These are phyloP conservation scores for Boletus pseudopeckii DNA, from an alignment of 768 basidiomycete species.

Conservation along the genomic window DNA sequence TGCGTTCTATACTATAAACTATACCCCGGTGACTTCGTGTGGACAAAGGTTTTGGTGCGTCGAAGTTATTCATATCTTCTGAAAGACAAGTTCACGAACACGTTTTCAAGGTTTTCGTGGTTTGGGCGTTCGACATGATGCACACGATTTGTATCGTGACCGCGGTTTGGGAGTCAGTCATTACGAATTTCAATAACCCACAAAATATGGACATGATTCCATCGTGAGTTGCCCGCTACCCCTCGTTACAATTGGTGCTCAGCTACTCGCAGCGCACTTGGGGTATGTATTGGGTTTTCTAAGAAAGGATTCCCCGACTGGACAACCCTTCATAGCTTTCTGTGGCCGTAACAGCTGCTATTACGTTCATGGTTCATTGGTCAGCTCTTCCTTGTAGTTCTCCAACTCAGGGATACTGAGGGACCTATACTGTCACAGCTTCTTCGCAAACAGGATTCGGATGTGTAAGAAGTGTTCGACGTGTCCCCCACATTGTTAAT, in stretches of 20 bases:
- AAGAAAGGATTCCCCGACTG: neutral
- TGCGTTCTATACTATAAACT: constrained; percentile 29
- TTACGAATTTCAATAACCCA: constrained; percentile 23
- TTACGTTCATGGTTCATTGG: constrained; percentile 36
- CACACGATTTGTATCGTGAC: constrained; percentile 28
- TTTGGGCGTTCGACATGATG: constrained; percentile 29
- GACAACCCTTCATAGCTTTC: constrained; percentile 20
- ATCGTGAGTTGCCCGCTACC: constrained; percentile 11
- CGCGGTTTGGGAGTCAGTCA: constrained; percentile 28
- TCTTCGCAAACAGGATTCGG: constrained; percentile 35
- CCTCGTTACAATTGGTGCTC: neutral
- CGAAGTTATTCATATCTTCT: neutral
- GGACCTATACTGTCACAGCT: constrained; percentile 6
- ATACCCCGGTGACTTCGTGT: constrained; percentile 25
- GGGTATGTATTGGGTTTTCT: constrained; percentile 13
- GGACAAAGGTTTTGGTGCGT: constrained; percentile 30
- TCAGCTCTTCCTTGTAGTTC: neutral
- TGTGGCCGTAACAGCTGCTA: constrained; percentile 29
- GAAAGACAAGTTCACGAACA: neutral
- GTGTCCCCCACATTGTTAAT: constrained; percentile 1
- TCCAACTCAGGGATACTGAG: neutral
- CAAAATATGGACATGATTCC: constrained; percentile 28
- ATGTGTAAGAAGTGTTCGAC: constrained; percentile 21
- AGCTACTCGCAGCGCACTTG: constrained; percentile 21
- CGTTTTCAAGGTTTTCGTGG: constrained; percentile 21